Percentiles rank a stretch among this genome's conserved stretches.
phyloP scores from a whole-genome alignment of 208 protist genomes.

The Porcisia deanei region DNA sequence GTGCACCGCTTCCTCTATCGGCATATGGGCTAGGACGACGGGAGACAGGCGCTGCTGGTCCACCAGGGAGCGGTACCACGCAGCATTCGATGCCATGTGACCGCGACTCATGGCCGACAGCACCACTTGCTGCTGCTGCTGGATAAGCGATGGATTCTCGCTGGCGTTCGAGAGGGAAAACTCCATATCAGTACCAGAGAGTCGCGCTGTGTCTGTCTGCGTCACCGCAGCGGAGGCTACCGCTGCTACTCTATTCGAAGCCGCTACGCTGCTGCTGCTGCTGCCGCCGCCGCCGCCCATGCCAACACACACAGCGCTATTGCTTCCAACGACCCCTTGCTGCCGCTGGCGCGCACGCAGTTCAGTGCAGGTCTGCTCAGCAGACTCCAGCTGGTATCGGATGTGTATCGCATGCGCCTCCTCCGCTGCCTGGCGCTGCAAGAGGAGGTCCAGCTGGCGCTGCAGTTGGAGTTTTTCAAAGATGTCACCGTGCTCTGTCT shows the following conservation, averaged over 20 bases:
- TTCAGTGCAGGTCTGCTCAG: constrained; percentile 27
- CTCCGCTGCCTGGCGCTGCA: constrained; percentile 47
- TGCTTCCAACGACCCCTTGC: not conserved
- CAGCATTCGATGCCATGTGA: constrained; percentile 40
- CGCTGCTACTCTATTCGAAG: not conserved
- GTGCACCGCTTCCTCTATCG: constrained; percentile 55
- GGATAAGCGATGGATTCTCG: not conserved
- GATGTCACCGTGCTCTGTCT: constrained; percentile 67
- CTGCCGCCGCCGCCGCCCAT: constrained; percentile 7
- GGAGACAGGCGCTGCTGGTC: constrained; percentile 71
- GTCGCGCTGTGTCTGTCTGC: not conserved
- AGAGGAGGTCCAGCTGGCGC: constrained; percentile 67
- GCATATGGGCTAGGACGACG: constrained; percentile 66
- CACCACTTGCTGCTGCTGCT: constrained; percentile 1
- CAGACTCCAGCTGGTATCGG: constrained; percentile 18
- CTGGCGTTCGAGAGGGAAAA: not conserved
- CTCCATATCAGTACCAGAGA: not conserved
- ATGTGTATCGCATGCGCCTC: constrained; percentile 36
- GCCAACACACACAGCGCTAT: not conserved
- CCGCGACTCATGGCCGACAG: constrained; percentile 15
- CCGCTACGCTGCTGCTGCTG: not conserved
- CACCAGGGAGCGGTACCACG: constrained; percentile 43
- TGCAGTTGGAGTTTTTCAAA: constrained; percentile 88
- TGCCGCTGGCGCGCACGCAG: constrained; percentile 7
- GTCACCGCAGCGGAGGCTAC: not conserved